Evolutionary conservation across 164 flowering plant genomes (phyloP).

Genomic region (Dillenia turbinata): DNA sequence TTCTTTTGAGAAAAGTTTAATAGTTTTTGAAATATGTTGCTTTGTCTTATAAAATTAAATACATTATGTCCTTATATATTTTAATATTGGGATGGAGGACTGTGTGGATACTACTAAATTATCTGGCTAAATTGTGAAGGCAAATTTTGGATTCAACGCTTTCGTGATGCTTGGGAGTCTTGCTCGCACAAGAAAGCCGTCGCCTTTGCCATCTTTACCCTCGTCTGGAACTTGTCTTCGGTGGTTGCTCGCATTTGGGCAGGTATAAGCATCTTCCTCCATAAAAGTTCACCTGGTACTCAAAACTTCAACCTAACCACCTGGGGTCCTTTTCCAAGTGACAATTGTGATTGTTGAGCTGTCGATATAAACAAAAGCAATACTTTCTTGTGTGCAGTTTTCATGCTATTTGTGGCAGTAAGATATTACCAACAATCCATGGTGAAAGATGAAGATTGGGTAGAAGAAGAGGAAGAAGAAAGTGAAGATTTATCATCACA

Average conservation of each 20-base stretch:
- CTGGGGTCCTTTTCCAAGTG: too few relatives aligned
- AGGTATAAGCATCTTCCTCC: conserved; percentile 29
- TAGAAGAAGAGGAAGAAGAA: conserved; percentile 16
- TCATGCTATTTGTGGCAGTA: conserved; percentile 62
- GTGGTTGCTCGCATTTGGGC: conserved; percentile 81
- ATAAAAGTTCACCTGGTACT: too few relatives aligned
- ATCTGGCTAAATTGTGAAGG: conserved; percentile 26
- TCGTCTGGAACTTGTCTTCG: conserved; percentile 82
- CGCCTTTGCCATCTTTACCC: conserved; percentile 51
- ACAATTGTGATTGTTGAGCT: too few relatives aligned
- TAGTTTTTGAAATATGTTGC: too few relatives aligned
- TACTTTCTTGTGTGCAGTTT: conserved; percentile 35
- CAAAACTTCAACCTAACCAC: too few relatives aligned
- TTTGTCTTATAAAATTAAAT: too few relatives aligned
- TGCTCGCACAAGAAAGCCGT: conserved; percentile 90
- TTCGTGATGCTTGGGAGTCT: conserved; percentile 78
- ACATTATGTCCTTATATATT: too few relatives aligned
- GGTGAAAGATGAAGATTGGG: conserved; percentile 27
- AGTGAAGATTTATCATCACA: not conserved
- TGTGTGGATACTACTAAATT: too few relatives aligned
- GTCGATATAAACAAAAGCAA: too few relatives aligned
- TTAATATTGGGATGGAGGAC: too few relatives aligned
- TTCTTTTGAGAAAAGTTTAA: too few relatives aligned
- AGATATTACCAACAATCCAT: conserved; percentile 55
- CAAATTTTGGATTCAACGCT: conserved; percentile 67